Base-by-base conservation (phyloP, 2,329 filamentous ascomycete genomes). In the Hysterium pulicare region DNA sequence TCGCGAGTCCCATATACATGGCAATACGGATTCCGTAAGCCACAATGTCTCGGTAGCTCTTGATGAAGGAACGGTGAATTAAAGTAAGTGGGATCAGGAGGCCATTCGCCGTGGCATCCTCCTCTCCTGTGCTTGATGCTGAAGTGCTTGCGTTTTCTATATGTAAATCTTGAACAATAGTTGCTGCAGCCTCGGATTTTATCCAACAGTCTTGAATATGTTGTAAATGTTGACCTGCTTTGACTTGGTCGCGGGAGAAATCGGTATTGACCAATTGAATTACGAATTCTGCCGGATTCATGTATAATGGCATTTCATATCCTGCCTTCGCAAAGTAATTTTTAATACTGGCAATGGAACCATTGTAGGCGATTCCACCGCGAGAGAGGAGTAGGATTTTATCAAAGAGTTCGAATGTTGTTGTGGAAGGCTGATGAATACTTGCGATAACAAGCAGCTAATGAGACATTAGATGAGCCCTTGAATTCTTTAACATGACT, bases 401-500 rank as follows among this genome's bases (percentile, higher is more conserved):
- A 61, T 94, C 87, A 53, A 94, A 94, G 10, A 90, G 77, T 48
- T 84, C 77, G 54, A 89, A 94, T 0, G 86, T 90, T 0, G 82
- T 77, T 0, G 86, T 87, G 0, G 87, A 91, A 0, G 89, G 89
- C 59, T 94, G 89, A 61, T 94, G 89, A 47, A 94, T 93, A 30
- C 84, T 88, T 3, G 85, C 85, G 45, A 94, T 82, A 22, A 93
- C 81, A 45, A 93, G 81, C 46, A 93, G 73, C 79, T 85, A n/a
- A n/a, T n/a, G n/a, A n/a, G n/a, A n/a, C n/a, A n/a, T n/a, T n/a
- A n/a, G n/a, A n/a, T n/a, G n/a, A n/a, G n/a, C n/a, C n/a, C n/a
- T n/a, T n/a, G n/a, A n/a, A n/a, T n/a, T n/a, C n/a, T n/a, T n/a
- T n/a, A n/a, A n/a, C n/a, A n/a, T n/a, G n/a, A n/a, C n/a, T n/a